Evolutionary conservation across 495 filamentous ascomycete species (phyloP).

Genomic region (Aspergillus bridgeri): DNA sequence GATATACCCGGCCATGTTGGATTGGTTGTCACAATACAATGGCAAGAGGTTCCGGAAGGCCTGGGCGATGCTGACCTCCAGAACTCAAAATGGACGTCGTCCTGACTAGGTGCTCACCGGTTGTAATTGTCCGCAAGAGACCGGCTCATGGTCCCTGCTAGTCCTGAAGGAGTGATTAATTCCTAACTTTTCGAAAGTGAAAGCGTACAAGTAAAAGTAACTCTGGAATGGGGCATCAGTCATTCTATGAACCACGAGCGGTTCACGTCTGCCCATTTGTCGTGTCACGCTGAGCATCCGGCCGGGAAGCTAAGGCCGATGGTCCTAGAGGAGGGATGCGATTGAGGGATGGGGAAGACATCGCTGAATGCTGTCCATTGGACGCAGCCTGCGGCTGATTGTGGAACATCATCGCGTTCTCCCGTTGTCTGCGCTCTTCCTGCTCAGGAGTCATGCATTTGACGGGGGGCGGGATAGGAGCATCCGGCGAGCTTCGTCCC

Average conservation of each 20-base stretch:
- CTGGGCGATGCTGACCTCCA: background rate
- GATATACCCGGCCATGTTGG: constrained; percentile 12
- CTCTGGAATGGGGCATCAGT: too few species aligned
- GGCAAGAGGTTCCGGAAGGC: background rate
- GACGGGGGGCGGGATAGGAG: constrained; percentile 43
- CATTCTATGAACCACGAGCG: background rate
- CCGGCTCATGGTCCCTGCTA: background rate
- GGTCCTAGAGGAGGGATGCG: constrained; percentile 38
- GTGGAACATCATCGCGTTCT: constrained; percentile 34
- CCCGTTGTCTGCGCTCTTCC: constrained; percentile 41
- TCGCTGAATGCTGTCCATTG: constrained; percentile 26
- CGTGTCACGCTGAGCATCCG: constrained; percentile 11
- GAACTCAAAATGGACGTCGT: constrained; percentile 8
- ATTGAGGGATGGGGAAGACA: constrained; percentile 40
- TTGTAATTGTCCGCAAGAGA: background rate
- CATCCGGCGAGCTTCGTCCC: constrained; percentile 47
- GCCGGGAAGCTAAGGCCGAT: constrained; percentile 25
- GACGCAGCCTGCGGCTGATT: constrained; percentile 15
- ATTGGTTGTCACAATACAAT: constrained; percentile 1
- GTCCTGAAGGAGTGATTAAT: background rate
- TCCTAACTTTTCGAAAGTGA: background rate
- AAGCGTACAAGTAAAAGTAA: background rate
- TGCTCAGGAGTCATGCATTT: constrained; percentile 50
- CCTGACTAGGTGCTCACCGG: background rate
- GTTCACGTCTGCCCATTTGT: background rate